Conservation (phyloP, 2,329 filamentous ascomycete species). For the Pleomassaria siparia region DNA sequence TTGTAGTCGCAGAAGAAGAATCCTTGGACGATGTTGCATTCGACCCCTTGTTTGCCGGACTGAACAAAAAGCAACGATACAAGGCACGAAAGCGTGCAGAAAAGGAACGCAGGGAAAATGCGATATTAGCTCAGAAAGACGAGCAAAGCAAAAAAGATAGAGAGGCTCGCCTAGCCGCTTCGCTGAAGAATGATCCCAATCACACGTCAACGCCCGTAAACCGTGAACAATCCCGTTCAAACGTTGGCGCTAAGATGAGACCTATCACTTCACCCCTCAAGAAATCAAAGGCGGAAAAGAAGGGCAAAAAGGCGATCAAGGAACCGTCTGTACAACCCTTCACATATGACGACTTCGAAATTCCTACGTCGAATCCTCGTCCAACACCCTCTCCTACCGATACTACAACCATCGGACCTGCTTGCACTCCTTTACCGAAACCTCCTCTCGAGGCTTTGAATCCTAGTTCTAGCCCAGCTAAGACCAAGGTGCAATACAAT, state of each 20-base stretch:
- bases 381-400: background rate
- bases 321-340: background rate
- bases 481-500: conserved; percentile 4
- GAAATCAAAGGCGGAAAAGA: background rate
- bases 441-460: background rate
- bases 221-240: conserved; percentile 21
- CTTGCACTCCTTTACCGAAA: background rate
- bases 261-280: conserved; percentile 12
- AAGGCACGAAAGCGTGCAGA: conserved; percentile 26
- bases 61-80: conserved; percentile 30
- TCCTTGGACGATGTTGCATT: too few relatives aligned
- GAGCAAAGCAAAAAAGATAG: conserved; percentile 5
- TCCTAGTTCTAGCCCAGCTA: background rate
- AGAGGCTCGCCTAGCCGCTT: background rate
- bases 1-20: background rate
- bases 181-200: background rate
- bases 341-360: background rate
- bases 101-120: conserved; percentile 16
- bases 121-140: conserved; percentile 8
- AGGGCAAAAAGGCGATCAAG: background rate
- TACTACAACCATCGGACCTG: background rate
- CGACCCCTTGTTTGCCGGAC: conserved; percentile 4
- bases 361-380: background rate
- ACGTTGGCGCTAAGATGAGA: conserved; percentile 32
- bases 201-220: background rate